Evolutionary conservation across 495 filamentous ascomycete species (phyloP).

Genomic region (Coniosporium apollinis): DNA sequence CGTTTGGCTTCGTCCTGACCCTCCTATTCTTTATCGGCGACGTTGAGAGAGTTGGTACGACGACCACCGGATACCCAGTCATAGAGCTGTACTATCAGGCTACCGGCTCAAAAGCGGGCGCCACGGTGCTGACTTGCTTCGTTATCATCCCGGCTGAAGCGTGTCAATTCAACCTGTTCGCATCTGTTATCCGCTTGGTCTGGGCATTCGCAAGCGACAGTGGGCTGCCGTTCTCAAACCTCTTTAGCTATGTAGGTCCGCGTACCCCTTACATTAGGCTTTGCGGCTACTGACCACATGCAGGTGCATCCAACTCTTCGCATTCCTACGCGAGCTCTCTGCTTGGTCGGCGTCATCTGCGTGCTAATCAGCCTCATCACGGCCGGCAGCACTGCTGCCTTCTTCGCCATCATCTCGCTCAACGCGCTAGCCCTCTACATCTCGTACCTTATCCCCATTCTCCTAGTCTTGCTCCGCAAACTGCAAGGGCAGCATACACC

Average conservation of each 20-base stretch:
- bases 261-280: background rate
- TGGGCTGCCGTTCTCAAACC: constrained; percentile 37
- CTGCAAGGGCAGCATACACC: constrained; percentile 15
- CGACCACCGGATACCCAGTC: constrained; percentile 33
- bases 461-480: constrained; percentile 22
- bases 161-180: constrained; percentile 31
- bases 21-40: constrained; percentile 7
- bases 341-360: constrained; percentile 23
- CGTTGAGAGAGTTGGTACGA: constrained; percentile 9
- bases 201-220: constrained; percentile 47
- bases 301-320: constrained; percentile 24
- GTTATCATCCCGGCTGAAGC: constrained; percentile 21
- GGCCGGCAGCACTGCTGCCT: constrained; percentile 30
- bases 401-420: constrained; percentile 35
- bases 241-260: constrained; percentile 26
- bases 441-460: constrained; percentile 33
- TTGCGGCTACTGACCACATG: background rate
- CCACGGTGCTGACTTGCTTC: constrained; percentile 28
- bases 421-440: constrained; percentile 30
- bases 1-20: background rate
- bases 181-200: constrained; percentile 34
- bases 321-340: constrained; percentile 33
- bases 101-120: constrained; percentile 28
- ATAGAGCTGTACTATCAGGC: constrained; percentile 36
- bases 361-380: constrained; percentile 34